Percentiles rank a stretch among this genome's conserved stretches.
phyloP scores from a whole-genome alignment of 2,329 filamentous ascomycete species.

The Phaeosphaeriaceae sp. region DNA sequence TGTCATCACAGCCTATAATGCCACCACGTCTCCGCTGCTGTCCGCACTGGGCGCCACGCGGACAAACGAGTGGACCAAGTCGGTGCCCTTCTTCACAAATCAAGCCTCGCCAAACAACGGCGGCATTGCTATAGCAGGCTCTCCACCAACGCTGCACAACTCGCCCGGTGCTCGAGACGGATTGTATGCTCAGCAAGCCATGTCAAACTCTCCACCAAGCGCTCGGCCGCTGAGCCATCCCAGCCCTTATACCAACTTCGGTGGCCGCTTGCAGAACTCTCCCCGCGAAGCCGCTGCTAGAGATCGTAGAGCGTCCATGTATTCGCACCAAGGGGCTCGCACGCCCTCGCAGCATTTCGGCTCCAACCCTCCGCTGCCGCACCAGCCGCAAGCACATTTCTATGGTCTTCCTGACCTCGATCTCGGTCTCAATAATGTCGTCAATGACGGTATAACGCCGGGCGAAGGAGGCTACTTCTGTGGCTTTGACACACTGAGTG shows the following conservation, averaged over 20 bases:
- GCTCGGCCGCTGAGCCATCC: slow-evolving; percentile 54
- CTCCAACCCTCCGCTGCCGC: slow-evolving; percentile 71
- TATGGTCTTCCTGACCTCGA: slow-evolving; percentile 78
- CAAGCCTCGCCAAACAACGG: slow-evolving; percentile 48
- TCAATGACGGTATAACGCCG: slow-evolving; percentile 62
- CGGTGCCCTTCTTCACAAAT: slow-evolving; percentile 50
- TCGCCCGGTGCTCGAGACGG: slow-evolving; percentile 40
- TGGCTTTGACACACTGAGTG: slow-evolving; percentile 75
- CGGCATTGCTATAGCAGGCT: slow-evolving; percentile 54
- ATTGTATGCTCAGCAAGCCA: slow-evolving; percentile 48
- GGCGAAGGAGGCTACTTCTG: slow-evolving; percentile 79
- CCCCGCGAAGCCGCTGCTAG: slow-evolving; percentile 43
- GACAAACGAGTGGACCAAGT: slow-evolving; percentile 57
- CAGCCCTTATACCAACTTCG: slow-evolving; percentile 54
- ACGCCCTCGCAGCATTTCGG: slow-evolving; percentile 54
- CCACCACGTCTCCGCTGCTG: slow-evolving; percentile 48
- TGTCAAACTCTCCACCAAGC: slow-evolving; percentile 46
- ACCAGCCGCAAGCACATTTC: slow-evolving; percentile 79
- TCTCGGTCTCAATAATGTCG: slow-evolving; percentile 57
- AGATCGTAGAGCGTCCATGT: slow-evolving; percentile 60
- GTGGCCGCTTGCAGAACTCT: slow-evolving; percentile 46
- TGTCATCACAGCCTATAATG: slow-evolving; percentile 40
- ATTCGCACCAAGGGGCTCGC: slow-evolving; percentile 55
- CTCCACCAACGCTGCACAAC: slow-evolving; percentile 50
- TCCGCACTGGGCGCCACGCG: slow-evolving; percentile 49